phyloP scores from a whole-genome alignment of 306 rosid species.

The Vicia sativa region DNA sequence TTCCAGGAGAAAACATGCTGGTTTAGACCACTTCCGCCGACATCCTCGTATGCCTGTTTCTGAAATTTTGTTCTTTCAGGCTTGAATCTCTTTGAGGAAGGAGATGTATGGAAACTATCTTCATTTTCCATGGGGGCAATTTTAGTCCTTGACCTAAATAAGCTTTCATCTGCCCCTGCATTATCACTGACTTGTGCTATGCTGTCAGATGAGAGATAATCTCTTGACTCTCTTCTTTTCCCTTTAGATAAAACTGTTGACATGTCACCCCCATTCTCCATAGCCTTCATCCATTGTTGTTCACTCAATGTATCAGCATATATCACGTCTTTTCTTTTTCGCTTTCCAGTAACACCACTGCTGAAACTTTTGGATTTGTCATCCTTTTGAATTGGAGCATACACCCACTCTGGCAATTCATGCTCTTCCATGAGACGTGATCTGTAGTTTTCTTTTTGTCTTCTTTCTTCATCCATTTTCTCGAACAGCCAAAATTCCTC shows the following conservation, averaged over 20 bases:
- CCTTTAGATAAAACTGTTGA: conserved; percentile 57
- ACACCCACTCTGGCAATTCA: conserved; percentile 98
- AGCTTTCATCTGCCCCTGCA: conserved; percentile 53
- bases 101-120: conserved; percentile 53
- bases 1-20: conserved; percentile 76
- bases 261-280: conserved; percentile 85
- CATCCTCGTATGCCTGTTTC: conserved; percentile 53
- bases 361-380: conserved; percentile 52
- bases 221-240: conserved; percentile 53
- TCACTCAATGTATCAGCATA: conserved; percentile 89
- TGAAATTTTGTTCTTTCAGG: conserved; percentile 52
- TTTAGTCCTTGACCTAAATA: conserved; percentile 45
- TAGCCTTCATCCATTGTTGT: conserved; percentile 89
- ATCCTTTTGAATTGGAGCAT: conserved; percentile 64
- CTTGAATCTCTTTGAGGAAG: conserved; percentile 62
- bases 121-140: conserved; percentile 48
- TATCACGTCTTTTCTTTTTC: conserved; percentile 85
- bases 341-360: conserved; percentile 62
- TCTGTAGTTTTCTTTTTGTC: conserved; percentile 91
- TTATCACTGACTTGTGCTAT: conserved; percentile 47
- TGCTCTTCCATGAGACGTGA: conserved; percentile 96
- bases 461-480: conserved; percentile 97
- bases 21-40: conserved; percentile 57
- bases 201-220: conserved; percentile 50
- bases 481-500: conserved; percentile 96